These are phyloP conservation scores for Cairneyella variabilis DNA, from an alignment of 495 filamentous ascomycete genomes.

Conservation along the genomic window DNA sequence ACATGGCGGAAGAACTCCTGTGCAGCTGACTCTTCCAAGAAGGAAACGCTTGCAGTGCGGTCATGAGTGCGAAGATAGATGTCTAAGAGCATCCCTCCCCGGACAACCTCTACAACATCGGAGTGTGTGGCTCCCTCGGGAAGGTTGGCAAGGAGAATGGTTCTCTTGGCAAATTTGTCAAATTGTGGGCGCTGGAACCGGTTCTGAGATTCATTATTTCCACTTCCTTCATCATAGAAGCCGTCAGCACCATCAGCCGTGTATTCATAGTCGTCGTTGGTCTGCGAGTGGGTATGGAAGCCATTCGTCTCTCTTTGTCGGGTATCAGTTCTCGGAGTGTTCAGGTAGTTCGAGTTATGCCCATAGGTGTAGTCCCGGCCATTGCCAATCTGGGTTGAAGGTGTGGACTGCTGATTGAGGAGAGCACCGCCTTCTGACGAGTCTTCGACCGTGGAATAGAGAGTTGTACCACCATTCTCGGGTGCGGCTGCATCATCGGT, in stretches of 20 bases:
- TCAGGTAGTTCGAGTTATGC: conserved; percentile 19
- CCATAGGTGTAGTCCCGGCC: conserved; percentile 20
- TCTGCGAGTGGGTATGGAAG: conserved; percentile 13
- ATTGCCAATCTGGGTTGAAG: not conserved
- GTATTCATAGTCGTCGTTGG: conserved; percentile 20
- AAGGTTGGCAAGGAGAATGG: conserved; percentile 59
- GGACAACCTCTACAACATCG: conserved; percentile 62
- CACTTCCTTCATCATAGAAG: conserved; percentile 32
- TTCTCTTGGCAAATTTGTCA: conserved; percentile 50
- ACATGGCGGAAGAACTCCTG: conserved; percentile 60
- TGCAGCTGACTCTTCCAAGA: conserved; percentile 60
- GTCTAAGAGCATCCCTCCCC: conserved; percentile 68
- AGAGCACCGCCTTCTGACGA: conserved; percentile 27
- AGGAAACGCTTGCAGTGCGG: conserved; percentile 63
- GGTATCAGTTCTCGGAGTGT: conserved; percentile 11
- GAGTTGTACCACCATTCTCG: conserved; percentile 19
- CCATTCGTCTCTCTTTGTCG: conserved; percentile 21
- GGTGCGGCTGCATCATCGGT: conserved; percentile 36
- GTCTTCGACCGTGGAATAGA: conserved; percentile 21
- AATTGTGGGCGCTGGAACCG: conserved; percentile 29
- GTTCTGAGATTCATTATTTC: conserved; percentile 34
- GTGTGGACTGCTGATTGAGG: conserved; percentile 2
- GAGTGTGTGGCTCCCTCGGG: conserved; percentile 59
- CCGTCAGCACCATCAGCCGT: conserved; percentile 32
- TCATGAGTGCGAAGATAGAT: conserved; percentile 62